Evolutionary conservation across 2,329 filamentous ascomycete species (phyloP), one percentile per base, ranked within the genome.

Genomic region (Bipolaris victoriae): DNA sequence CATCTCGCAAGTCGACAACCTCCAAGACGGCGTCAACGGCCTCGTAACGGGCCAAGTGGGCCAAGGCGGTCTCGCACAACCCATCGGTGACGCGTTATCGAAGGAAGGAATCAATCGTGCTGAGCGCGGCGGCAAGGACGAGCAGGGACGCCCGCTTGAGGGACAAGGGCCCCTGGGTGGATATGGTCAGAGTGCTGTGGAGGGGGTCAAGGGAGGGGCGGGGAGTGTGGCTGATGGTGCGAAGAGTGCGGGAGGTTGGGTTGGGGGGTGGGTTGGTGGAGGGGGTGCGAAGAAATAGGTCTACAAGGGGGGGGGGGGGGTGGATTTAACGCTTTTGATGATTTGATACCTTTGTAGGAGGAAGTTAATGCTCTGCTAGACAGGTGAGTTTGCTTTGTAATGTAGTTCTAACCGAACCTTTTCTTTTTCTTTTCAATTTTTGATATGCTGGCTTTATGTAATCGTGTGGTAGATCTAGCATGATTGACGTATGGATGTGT

Each of bases 21-120:
- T 90, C 35, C 88, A 91, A 76, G 88, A 90, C 74, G 84, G 83
- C 68, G 83, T 89, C 33, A 79, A 90, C 79, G 80, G 82, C 75
- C 81, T 88, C 52, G 87, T 83, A 7, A 80, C 82, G 1, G 83
- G 84, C 33, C 88, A 90, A 66, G 74, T 91, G 24, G 89, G 89
- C 43, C 83, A 90, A 65, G 88, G 87, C 58, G 89, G 89, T 0
- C 75, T 90, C 1, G 80, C 84, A 1, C 84, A 89, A 67, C 87
- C 87, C 5, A 74, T 88, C 50, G 88, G 88, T 59, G 86, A 90
- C 71, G 50, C 83, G 2, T 68, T 81, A 1, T 88, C 85, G 20
- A 87, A 85, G 68, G 87, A 90, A 68, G 88, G 86, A 24, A 69
- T 88, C 65, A 90, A 88, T 77, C 82, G 87, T 10, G 79, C 82